Conservation (phyloP, 169 alveolate genomes). For the Plasmodium sp. region DNA sequence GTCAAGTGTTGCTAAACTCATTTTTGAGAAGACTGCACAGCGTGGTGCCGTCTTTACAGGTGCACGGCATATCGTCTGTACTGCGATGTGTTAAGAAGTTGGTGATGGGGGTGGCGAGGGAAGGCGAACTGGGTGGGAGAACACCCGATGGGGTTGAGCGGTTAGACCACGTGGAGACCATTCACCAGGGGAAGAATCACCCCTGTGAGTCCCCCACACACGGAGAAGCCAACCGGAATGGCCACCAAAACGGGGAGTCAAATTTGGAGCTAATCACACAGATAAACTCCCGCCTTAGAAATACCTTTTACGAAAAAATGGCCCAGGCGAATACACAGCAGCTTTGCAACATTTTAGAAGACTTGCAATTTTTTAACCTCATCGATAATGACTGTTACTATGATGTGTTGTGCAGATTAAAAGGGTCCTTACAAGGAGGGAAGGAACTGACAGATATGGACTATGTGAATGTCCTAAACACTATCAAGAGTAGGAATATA, state of each 20-base stretch:
- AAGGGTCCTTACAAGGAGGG: neutral
- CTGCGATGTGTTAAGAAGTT: conserved; percentile 54
- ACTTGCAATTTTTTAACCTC: conserved; percentile 45
- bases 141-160: neutral
- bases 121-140: neutral
- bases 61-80: conserved; percentile 55
- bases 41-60: conserved; percentile 10
- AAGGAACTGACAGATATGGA: conserved; percentile 22
- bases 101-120: neutral
- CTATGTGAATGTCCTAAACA: conserved; percentile 52
- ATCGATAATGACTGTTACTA: conserved; percentile 59
- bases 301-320: conserved; percentile 38
- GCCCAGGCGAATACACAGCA: conserved; percentile 40
- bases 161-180: neutral
- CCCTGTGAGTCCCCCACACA: neutral
- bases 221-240: neutral
- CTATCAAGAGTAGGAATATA: conserved; percentile 48
- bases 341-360: conserved; percentile 54
- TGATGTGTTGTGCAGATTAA: conserved; percentile 37
- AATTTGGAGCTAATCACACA: conserved; percentile 2
- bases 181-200: neutral
- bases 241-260: neutral
- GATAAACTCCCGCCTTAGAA: neutral
- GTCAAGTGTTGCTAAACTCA: neutral
- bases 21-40: conserved; percentile 16